Evolutionary conservation across 345 rosid genomes (phyloP).

Genomic region (Cardamine occulta): DNA sequence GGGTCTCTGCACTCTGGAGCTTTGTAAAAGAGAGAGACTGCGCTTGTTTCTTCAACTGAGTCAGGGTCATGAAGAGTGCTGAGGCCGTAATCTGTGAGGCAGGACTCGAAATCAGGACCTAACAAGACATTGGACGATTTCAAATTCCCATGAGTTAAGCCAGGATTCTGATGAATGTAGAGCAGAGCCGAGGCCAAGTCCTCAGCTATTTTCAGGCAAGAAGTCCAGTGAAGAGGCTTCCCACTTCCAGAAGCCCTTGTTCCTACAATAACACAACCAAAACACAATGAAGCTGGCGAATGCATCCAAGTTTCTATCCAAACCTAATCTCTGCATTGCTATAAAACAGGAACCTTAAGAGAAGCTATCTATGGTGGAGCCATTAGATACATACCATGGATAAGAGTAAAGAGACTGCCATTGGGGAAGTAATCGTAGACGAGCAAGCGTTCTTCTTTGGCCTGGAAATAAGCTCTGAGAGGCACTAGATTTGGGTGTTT

Average conservation of each 20-base stretch:
- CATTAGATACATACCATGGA: conserved; percentile 68
- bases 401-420: conserved; percentile 91
- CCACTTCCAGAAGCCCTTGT: conserved; percentile 82
- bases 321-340: conserved; percentile 14
- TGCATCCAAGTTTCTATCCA: background rate
- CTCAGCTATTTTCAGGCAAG: conserved; percentile 95
- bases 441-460: conserved; percentile 88
- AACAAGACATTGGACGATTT: conserved; percentile 86
- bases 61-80: conserved; percentile 70
- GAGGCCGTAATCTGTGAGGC: conserved; percentile 89
- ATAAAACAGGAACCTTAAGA: background rate
- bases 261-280: conserved; percentile 50
- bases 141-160: conserved; percentile 83
- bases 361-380: background rate
- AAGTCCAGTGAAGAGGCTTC: conserved; percentile 99
- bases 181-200: conserved; percentile 89
- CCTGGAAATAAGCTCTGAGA: conserved; percentile 90
- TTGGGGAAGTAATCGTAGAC: conserved; percentile 97
- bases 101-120: conserved; percentile 94
- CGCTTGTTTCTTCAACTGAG: conserved; percentile 69
- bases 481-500: conserved; percentile 88
- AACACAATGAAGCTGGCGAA: conserved; percentile 11
- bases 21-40: conserved; percentile 73
- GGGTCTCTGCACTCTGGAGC: conserved; percentile 84
- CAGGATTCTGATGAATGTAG: conserved; percentile 86